These are phyloP conservation scores for Mycosarcoma mackinlayi DNA, from an alignment of 1,284 basidiomycete genomes.

Conservation along the genomic window DNA sequence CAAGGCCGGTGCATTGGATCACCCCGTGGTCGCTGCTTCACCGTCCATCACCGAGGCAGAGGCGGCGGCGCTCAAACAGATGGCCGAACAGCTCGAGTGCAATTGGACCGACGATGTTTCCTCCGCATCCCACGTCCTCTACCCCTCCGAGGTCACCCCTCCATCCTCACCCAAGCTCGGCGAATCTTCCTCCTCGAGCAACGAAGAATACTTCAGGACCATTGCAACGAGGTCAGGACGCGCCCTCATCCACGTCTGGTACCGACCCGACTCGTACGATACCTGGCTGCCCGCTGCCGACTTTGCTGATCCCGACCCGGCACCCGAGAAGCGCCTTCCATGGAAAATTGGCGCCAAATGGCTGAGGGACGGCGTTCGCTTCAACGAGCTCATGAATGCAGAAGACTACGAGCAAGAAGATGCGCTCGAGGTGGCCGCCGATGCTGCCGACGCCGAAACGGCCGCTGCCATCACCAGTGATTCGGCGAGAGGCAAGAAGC, in stretches of 20 bases:
- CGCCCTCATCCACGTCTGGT: constrained; percentile 68
- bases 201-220: constrained; percentile 66
- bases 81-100: constrained; percentile 59
- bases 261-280: constrained; percentile 68
- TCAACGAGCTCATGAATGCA: constrained; percentile 68
- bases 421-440: constrained; percentile 33
- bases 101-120: constrained; percentile 55
- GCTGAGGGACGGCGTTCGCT: constrained; percentile 62
- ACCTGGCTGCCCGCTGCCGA: constrained; percentile 67
- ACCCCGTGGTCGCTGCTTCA: constrained; percentile 42
- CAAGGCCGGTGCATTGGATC: constrained; percentile 42
- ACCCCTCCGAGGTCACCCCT: constrained; percentile 50
- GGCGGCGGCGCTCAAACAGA: constrained; percentile 41
- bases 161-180: constrained; percentile 47
- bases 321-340: constrained; percentile 53
- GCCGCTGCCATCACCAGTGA: constrained; percentile 21
- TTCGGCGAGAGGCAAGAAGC: constrained; percentile 53
- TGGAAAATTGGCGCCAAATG: constrained; percentile 63
- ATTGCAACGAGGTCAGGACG: constrained; percentile 58
- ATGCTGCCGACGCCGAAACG: constrained; percentile 25
- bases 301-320: constrained; percentile 66
- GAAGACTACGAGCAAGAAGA: constrained; percentile 67
- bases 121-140: constrained; percentile 60
- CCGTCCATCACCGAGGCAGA: constrained; percentile 63
- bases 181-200: constrained; percentile 25